A percentile compares a stretch with the other conserved stretches of the same genome.
These are phyloP conservation scores for Pseudopediastrum boryanum DNA, from an alignment of 139 green algal genomes.

Conservation along the genomic window DNA sequence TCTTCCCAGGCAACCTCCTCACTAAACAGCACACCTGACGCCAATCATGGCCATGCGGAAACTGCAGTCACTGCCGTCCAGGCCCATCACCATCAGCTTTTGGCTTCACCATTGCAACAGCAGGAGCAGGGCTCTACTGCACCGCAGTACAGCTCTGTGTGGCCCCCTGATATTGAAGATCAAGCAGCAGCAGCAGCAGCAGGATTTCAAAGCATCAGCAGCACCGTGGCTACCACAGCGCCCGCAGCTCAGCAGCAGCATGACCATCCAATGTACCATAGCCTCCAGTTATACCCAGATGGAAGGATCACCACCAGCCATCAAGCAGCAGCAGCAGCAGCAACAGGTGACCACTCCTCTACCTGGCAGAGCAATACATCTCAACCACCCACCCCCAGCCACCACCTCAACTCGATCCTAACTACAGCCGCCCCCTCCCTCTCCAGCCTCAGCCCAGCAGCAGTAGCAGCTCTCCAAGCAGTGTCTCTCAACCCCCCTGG, in stretches of 20 bases:
- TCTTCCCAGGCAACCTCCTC: too few species aligned
- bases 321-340: constrained; percentile 4
- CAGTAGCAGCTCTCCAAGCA: not conserved
- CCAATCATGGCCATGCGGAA: too few species aligned
- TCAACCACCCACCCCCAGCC: not conserved
- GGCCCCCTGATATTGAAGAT: too few species aligned
- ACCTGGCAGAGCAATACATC: not conserved
- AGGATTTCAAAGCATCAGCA: not conserved
- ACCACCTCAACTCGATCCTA: not conserved
- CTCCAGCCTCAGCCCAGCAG: not conserved
- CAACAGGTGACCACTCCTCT: not conserved
- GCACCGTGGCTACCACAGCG: not conserved
- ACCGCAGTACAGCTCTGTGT: too few species aligned
- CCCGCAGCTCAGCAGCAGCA: not conserved
- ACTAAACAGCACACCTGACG: too few species aligned
- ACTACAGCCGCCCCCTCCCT: not conserved
- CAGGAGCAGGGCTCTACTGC: too few species aligned
- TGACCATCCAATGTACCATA: not conserved
- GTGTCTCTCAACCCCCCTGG: not conserved
- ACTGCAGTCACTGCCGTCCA: too few species aligned
- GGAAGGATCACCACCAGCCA: not conserved
- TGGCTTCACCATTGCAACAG: too few species aligned
- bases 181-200: constrained; percentile 8
- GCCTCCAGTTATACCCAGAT: not conserved
- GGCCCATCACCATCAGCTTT: too few species aligned